Evolutionary conservation across 139 green algal genomes (phyloP).

Genomic region (Astrephomene gubernaculifera): DNA sequence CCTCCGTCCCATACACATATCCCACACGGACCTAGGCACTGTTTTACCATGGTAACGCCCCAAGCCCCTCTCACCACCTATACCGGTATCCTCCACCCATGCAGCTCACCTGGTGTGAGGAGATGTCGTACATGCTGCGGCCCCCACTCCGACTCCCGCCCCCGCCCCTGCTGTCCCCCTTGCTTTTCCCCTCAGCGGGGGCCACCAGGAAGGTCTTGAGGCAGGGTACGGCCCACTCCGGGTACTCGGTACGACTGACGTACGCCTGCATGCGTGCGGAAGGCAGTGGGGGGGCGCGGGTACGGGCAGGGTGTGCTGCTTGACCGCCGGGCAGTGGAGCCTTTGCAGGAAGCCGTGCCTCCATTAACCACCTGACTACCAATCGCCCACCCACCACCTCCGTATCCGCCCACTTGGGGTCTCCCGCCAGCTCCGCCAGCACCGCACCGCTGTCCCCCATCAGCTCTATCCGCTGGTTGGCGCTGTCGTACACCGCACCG

Average conservation of each 20-base stretch:
- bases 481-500: constrained; percentile 53
- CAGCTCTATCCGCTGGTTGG: constrained; percentile 57
- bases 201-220: constrained; percentile 66
- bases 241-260: constrained; percentile 68
- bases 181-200: too few relatives aligned
- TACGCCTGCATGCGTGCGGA: constrained; percentile 54
- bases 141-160: neutral
- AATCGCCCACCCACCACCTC: constrained; percentile 40
- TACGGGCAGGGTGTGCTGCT: too few relatives aligned
- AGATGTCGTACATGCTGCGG: constrained; percentile 40
- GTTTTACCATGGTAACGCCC: too few relatives aligned
- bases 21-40: too few relatives aligned
- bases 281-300: too few relatives aligned
- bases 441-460: constrained; percentile 62
- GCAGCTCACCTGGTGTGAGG: constrained; percentile 38
- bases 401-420: constrained; percentile 59
- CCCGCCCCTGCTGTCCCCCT: neutral
- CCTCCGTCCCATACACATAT: too few relatives aligned
- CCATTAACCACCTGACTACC: too few relatives aligned
- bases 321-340: too few relatives aligned
- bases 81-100: too few relatives aligned
- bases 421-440: constrained; percentile 59
- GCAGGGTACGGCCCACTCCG: constrained; percentile 68
- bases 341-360: too few relatives aligned
- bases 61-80: too few relatives aligned